These are phyloP conservation scores for Mrakia frigida DNA, from an alignment of 768 basidiomycete genomes.

Conservation along the genomic window DNA sequence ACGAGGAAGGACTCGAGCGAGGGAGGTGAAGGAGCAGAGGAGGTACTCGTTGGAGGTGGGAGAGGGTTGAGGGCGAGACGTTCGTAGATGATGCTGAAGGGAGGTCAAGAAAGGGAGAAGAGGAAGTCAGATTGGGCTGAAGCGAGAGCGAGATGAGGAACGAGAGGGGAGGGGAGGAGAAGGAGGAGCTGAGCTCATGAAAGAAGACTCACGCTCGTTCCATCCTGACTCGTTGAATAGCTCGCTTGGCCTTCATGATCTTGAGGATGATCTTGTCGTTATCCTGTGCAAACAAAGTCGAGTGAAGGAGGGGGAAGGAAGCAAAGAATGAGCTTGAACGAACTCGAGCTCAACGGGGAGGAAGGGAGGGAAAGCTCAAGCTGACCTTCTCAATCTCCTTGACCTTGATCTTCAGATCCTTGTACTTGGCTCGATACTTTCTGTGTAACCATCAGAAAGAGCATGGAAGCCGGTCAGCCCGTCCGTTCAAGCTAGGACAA, in stretches of 20 bases:
- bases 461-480: not conserved
- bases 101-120: not conserved
- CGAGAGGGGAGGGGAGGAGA: not conserved
- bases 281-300: conserved; percentile 52
- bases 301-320: not conserved
- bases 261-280: conserved; percentile 83
- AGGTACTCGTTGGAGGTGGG: not conserved
- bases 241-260: conserved; percentile 69
- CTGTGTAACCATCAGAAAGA: not conserved
- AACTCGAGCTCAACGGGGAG: not conserved
- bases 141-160: too few relatives aligned
- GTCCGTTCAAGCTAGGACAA: not conserved
- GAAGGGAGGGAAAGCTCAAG: not conserved
- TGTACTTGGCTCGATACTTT: conserved; percentile 83
- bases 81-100: not conserved
- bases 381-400: conserved; percentile 72
- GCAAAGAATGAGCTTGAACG: not conserved
- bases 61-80: not conserved
- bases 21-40: not conserved
- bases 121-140: not conserved
- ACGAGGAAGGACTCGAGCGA: not conserved
- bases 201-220: conserved; percentile 76
- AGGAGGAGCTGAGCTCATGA: not conserved
- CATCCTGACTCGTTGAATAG: conserved; percentile 78
- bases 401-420: conserved; percentile 79